Conservation (phyloP, 1,284 basidiomycete species). For the Pseudozyma hubeiensis region DNA sequence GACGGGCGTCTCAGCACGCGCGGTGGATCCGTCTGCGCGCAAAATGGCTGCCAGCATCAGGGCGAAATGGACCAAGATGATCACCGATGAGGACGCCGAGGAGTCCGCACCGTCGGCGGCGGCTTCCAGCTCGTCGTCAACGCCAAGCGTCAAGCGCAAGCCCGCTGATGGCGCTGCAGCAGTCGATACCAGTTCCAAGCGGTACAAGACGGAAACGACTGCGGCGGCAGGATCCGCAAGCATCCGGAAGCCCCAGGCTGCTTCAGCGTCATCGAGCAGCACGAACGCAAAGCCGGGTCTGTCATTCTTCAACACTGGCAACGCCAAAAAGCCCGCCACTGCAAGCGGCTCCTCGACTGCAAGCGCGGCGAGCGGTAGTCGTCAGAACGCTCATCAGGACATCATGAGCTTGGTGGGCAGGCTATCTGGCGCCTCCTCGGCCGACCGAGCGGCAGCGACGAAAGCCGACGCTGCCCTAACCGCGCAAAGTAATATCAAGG, state of each 20-base stretch:
- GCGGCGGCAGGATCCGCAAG: slow-evolving; percentile 2
- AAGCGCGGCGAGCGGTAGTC: neutral
- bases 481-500: slow-evolving; percentile 22
- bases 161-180: slow-evolving; percentile 12
- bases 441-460: slow-evolving; percentile 17
- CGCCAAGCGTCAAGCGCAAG: slow-evolving; percentile 23
- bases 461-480: neutral
- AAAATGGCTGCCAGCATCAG: slow-evolving; percentile 38
- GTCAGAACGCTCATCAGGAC: slow-evolving; percentile 14
- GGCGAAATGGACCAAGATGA: slow-evolving; percentile 51
- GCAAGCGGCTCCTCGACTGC: neutral
- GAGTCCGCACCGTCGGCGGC: slow-evolving; percentile 8
- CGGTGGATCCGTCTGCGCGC: slow-evolving; percentile 29
- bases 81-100: slow-evolving; percentile 20
- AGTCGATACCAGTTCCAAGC: slow-evolving; percentile 19
- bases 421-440: slow-evolving; percentile 16
- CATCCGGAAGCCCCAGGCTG: slow-evolving; percentile 5
- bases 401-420: slow-evolving; percentile 48
- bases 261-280: slow-evolving; percentile 7
- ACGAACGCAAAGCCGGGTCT: slow-evolving; percentile 22
- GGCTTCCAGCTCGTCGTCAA: neutral
- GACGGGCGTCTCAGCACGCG: slow-evolving; percentile 44
- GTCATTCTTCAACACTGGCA: slow-evolving; percentile 20
- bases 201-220: slow-evolving; percentile 29
- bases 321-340: slow-evolving; percentile 7